Conservation (phyloP, 805 yeast genomes). For the Kodamaea restingae region DNA sequence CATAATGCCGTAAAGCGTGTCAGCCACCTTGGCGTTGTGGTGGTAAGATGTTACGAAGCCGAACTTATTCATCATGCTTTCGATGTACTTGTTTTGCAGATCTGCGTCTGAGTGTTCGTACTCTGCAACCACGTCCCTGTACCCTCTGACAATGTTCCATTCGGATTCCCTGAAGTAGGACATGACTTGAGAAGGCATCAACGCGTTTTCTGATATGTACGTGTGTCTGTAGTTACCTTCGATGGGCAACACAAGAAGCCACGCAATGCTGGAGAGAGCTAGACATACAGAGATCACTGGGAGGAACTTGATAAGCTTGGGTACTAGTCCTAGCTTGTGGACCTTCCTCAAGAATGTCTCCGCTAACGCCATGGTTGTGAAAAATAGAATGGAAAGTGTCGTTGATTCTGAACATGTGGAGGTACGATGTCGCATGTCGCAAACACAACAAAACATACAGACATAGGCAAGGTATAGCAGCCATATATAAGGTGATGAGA, state of each 20-base stretch:
- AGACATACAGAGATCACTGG: conserved; percentile 33
- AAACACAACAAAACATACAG: too few relatives aligned
- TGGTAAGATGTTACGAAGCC: conserved; percentile 61
- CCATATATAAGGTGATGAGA: too few relatives aligned
- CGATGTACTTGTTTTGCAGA: conserved; percentile 44
- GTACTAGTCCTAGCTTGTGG: conserved; percentile 38
- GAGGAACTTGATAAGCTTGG: conserved; percentile 29
- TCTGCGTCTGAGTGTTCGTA: conserved; percentile 28
- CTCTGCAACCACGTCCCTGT: conserved; percentile 53
- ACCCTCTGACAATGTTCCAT: conserved; percentile 89
- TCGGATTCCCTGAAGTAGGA: conserved; percentile 90
- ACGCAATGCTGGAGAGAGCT: conserved; percentile 31
- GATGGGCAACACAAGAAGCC: conserved; percentile 63
- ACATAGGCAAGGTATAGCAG: too few relatives aligned
- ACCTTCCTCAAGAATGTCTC: conserved; percentile 37
- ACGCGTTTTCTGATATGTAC: conserved; percentile 91
- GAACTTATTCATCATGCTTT: conserved; percentile 60
- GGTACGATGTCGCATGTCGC: too few relatives aligned
- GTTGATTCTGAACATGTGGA: conserved; percentile 1
- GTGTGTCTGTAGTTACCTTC: conserved; percentile 81
- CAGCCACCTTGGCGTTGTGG: conserved; percentile 39
- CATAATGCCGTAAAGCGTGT: conserved; percentile 67
- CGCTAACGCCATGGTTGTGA: conserved; percentile 38
- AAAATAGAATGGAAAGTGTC: background rate
- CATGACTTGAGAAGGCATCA: conserved; percentile 94